Percentiles rank a stretch among this genome's conserved stretches.
Evolutionary conservation across 352 stramenopile genomes (phyloP).

Genomic region (Phytophthora sp.): DNA sequence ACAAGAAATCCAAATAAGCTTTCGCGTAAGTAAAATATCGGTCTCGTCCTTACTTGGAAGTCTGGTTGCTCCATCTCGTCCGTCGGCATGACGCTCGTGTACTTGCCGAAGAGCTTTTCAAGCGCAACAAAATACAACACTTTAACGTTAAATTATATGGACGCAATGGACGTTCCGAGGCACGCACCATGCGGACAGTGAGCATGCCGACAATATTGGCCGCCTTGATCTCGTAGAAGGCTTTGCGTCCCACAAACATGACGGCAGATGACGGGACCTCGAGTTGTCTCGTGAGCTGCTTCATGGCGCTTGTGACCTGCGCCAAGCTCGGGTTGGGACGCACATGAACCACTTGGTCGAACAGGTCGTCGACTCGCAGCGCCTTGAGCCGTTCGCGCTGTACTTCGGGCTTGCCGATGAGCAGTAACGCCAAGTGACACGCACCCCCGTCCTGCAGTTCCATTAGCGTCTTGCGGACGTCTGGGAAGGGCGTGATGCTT

Average conservation of each 20-base stretch:
- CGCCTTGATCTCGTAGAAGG: slow-evolving; percentile 89
- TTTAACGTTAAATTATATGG: too few relatives aligned
- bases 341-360: slow-evolving; percentile 71
- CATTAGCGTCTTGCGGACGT: slow-evolving; percentile 57
- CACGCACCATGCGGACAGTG: slow-evolving; percentile 75
- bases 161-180: too few relatives aligned
- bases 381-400: slow-evolving; percentile 77
- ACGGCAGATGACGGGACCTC: slow-evolving; percentile 77
- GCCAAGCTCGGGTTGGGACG: slow-evolving; percentile 65
- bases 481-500: slow-evolving; percentile 69
- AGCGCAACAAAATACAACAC: too few relatives aligned
- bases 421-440: slow-evolving; percentile 72
- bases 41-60: slow-evolving; percentile 56
- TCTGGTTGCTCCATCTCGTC: slow-evolving; percentile 83
- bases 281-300: slow-evolving; percentile 63
- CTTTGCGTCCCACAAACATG: slow-evolving; percentile 83
- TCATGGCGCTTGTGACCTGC: slow-evolving; percentile 78
- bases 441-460: slow-evolving; percentile 53
- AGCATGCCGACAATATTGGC: slow-evolving; percentile 82
- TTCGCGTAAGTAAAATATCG: background rate
- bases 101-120: slow-evolving; percentile 89
- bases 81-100: slow-evolving; percentile 84
- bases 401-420: slow-evolving; percentile 77
- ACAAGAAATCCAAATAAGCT: too few relatives aligned
- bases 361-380: slow-evolving; percentile 67